A percentile compares a stretch with the other conserved stretches of the same genome.
phyloP scores from a whole-genome alignment of 163 green algal species.

The Scenedesmus sp. region DNA sequence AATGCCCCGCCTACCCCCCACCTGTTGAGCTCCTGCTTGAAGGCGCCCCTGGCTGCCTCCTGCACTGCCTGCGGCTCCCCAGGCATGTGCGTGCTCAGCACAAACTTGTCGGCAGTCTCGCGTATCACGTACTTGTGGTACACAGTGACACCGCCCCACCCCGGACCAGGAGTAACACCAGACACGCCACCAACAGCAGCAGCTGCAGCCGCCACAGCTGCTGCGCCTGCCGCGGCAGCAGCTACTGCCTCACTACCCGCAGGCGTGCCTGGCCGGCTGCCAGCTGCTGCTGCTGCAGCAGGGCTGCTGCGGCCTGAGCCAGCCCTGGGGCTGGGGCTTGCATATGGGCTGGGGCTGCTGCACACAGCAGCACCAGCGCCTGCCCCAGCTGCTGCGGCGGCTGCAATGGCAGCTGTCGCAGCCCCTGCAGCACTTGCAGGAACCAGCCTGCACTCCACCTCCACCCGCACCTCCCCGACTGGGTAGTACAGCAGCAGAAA shows the following conservation, averaged over 20 bases:
- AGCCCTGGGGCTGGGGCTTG: not conserved
- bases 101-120: constrained; percentile 15
- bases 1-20: not conserved
- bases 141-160: not conserved
- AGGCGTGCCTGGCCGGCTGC: not conserved
- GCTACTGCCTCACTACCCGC: not conserved
- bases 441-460: constrained; percentile 19
- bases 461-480: constrained; percentile 3
- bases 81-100: constrained; percentile 21
- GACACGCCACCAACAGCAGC: not conserved
- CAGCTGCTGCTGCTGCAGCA: not conserved
- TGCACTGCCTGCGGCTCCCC: not conserved
- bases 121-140: constrained; percentile 25
- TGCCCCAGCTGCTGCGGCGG: not conserved
- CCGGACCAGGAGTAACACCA: constrained; percentile 7
- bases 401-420: not conserved
- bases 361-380: not conserved
- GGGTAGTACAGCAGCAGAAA: constrained; percentile 30
- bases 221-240: not conserved
- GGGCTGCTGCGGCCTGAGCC: not conserved
- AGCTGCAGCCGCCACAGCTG: not conserved
- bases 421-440: not conserved
- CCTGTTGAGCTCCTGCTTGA: not conserved
- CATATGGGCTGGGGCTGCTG: not conserved
- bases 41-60: not conserved